phyloP scores from a whole-genome alignment of 257 asterid genomes.

The Plectranthus barbatus region DNA sequence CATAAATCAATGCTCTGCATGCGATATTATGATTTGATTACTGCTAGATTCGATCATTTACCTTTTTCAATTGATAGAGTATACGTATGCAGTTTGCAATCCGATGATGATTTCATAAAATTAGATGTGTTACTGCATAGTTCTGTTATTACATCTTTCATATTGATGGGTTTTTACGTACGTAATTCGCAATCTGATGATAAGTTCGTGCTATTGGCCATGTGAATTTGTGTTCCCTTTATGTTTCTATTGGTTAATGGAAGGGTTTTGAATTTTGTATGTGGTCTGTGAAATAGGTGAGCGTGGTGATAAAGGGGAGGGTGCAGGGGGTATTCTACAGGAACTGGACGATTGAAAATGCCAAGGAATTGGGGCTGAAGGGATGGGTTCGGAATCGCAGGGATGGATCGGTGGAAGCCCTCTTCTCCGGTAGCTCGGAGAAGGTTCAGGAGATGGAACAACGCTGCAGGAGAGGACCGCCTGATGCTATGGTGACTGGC shows the following conservation, averaged over 20 bases:
- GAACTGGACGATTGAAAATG: conserved; percentile 79
- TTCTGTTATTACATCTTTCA: background rate
- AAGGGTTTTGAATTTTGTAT: background rate
- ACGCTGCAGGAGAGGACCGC: conserved; percentile 94
- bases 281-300: conserved; percentile 37
- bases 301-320: conserved; percentile 69
- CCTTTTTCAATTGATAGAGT: background rate
- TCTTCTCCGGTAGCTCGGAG: conserved; percentile 65
- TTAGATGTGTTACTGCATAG: background rate
- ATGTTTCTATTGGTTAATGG: background rate
- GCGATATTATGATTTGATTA: background rate
- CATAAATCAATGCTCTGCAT: background rate
- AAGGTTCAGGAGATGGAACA: conserved; percentile 87
- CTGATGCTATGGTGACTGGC: conserved; percentile 69
- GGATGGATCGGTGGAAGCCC: conserved; percentile 83
- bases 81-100: background rate
- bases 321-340: conserved; percentile 93
- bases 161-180: background rate
- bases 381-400: conserved; percentile 97
- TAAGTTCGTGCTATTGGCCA: background rate
- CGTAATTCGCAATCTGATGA: background rate
- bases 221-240: background rate
- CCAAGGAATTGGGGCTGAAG: conserved; percentile 60
- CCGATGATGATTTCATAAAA: background rate
- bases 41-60: background rate